Evolutionary conservation across 2,329 filamentous ascomycete species (phyloP).

Genomic region (Thermothelomyces thermophilus): DNA sequence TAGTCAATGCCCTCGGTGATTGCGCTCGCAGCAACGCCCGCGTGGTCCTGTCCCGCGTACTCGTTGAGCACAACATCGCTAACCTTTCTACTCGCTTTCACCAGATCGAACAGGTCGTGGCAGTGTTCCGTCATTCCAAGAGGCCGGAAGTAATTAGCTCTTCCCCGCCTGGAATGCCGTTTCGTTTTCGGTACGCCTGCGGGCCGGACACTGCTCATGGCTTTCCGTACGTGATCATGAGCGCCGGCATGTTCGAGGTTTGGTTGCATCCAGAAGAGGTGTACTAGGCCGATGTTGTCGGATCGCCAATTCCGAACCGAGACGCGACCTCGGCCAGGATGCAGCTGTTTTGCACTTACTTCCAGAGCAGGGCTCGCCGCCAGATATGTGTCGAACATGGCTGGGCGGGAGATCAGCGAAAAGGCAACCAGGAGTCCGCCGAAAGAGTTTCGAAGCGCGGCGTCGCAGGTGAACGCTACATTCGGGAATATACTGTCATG

Average conservation of each 20-base stretch:
- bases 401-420: slow-evolving; percentile 20
- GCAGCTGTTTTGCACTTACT: slow-evolving; percentile 19
- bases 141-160: slow-evolving; percentile 15
- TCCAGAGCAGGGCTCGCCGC: slow-evolving; percentile 22
- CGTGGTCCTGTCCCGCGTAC: slow-evolving; percentile 24
- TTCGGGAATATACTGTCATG: slow-evolving; percentile 17
- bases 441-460: slow-evolving; percentile 25
- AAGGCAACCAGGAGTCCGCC: slow-evolving; percentile 24
- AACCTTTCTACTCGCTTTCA: slow-evolving; percentile 17
- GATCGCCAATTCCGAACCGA: slow-evolving; percentile 13
- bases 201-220: slow-evolving; percentile 20
- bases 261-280: neutral
- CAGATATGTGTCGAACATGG: slow-evolving; percentile 26
- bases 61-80: slow-evolving; percentile 24
- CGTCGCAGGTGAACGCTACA: slow-evolving; percentile 22
- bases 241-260: slow-evolving; percentile 16
- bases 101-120: slow-evolving; percentile 19
- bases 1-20: slow-evolving; percentile 25
- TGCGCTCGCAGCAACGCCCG: slow-evolving; percentile 19
- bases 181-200: slow-evolving; percentile 22
- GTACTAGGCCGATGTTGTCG: neutral
- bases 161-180: slow-evolving; percentile 18
- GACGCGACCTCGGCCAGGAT: slow-evolving; percentile 18
- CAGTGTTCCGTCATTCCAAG: slow-evolving; percentile 17
- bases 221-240: slow-evolving; percentile 23